phyloP scores from a whole-genome alignment of 371 early-diverging fungal genomes.

The Mortierella sp. region DNA sequence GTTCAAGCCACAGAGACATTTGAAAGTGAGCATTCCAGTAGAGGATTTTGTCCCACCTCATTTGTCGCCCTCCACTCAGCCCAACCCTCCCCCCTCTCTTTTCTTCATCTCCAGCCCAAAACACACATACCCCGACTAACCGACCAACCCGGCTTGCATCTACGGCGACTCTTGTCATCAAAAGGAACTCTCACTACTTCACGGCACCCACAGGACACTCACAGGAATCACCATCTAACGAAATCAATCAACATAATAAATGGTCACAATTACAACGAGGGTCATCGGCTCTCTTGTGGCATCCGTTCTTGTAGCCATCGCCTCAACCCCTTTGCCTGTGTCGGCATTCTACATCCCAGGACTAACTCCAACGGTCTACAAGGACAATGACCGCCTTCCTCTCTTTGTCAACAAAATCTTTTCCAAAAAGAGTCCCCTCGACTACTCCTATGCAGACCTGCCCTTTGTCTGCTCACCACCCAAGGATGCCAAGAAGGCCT shows the following conservation, averaged over 20 bases:
- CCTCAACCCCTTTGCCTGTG: neutral
- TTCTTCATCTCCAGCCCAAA: neutral
- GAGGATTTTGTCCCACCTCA: neutral
- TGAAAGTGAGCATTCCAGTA: neutral
- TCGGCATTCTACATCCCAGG: constrained; percentile 80
- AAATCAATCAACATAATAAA: neutral
- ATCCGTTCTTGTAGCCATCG: neutral
- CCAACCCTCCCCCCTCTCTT: neutral
- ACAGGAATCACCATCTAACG: neutral
- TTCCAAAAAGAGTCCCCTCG: constrained; percentile 63
- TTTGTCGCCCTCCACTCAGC: neutral
- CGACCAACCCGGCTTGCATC: neutral
- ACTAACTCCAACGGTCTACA: constrained; percentile 73
- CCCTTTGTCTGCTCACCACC: constrained; percentile 77
- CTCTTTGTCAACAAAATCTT: constrained; percentile 69
- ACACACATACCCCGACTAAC: neutral
- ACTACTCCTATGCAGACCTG: constrained; percentile 75
- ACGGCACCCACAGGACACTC: neutral
- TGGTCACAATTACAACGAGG: neutral
- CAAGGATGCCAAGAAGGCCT: constrained; percentile 57
- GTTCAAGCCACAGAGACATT: neutral
- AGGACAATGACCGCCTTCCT: constrained; percentile 65
- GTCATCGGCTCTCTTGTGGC: neutral
- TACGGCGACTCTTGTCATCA: neutral
- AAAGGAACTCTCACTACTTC: neutral